Evolutionary conservation across 345 rosid species (phyloP), one percentile per base, ranked within the genome.

Genomic region (Camelina hispida): DNA sequence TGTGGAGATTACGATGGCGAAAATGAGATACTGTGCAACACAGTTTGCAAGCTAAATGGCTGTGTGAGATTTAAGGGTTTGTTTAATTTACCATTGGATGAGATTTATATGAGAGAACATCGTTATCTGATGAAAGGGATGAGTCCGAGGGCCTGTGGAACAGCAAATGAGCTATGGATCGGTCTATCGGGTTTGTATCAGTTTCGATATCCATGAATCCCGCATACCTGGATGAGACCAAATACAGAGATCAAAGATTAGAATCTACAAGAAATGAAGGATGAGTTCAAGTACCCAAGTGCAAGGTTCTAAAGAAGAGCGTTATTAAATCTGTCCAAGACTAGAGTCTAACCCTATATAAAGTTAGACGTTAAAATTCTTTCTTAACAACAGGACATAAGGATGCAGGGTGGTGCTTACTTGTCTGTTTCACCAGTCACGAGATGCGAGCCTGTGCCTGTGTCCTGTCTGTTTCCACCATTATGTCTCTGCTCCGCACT

Each of bases 101-200:
- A 63, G 89, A 64, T 82, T 86, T 86, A 16, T 74, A 79, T 43
- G 88, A 67, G 9, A 64, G 58, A 66, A 78, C 71, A 58, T 84
- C 79, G 11, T 54, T 81, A 14, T 79, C 66, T n/a, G 85, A 81
- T 70, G 79, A 28, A 32, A 72, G 48, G 12, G 93, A 85, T 13
- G 83, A 82, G 78, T 89, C 91, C 8, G 87, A 78, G 10, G 98
- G 96, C 70, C 97, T 84, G 83, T 93, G 98, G 77, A 93, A 93
- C 81, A 93, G 82, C 15, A 93, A 66, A 78, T 93, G 98, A 15
- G 98, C 98, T 62, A 93, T 86, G 50, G 98, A 87, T 73, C 98
- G 90, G 80, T 93, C 98, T 65, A 93, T 93, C 32, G 98, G 98
- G 78, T 93, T 93, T 47, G 96, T 91, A 73, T 87, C 88, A 57